These are phyloP conservation scores for Saccharomyces paradoxus DNA, from an alignment of 805 yeast genomes.

Conservation along the genomic window DNA sequence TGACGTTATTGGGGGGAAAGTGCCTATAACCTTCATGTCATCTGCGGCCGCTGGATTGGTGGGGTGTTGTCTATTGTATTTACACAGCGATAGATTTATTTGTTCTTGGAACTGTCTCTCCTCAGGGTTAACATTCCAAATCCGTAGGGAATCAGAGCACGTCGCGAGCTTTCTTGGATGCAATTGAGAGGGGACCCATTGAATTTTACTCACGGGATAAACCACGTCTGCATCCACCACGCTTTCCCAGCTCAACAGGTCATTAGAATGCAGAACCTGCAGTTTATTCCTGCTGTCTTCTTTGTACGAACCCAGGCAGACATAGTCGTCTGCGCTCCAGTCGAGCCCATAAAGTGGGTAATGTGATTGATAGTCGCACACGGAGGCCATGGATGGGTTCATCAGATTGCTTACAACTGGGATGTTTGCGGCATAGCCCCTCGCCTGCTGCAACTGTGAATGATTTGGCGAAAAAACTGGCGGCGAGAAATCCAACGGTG, in stretches of 20 bases:
- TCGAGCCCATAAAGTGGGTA: slow-evolving; percentile 28
- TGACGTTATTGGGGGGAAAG: slow-evolving; percentile 80
- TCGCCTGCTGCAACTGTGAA: slow-evolving; percentile 13
- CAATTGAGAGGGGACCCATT: slow-evolving; percentile 27
- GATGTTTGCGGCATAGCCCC: slow-evolving; percentile 7
- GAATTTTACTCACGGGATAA: slow-evolving; percentile 28
- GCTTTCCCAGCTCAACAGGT: slow-evolving; percentile 73
- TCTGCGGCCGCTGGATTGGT: slow-evolving; percentile 1
- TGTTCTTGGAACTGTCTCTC: slow-evolving; percentile 31
- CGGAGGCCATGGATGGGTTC: slow-evolving; percentile 2
- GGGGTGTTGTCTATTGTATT: slow-evolving; percentile 35
- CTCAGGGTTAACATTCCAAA: slow-evolving; percentile 26
- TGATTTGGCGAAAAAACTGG: slow-evolving; percentile 9
- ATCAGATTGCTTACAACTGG: background rate
- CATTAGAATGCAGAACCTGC: slow-evolving; percentile 39
- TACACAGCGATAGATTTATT: slow-evolving; percentile 35
- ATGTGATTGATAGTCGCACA: slow-evolving; percentile 24
- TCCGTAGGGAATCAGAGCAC: slow-evolving; percentile 29
- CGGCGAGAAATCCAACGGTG: slow-evolving; percentile 22
- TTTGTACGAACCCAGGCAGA: slow-evolving; percentile 45
- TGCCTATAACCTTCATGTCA: slow-evolving; percentile 15
- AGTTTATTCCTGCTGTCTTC: slow-evolving; percentile 70
- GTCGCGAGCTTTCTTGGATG: slow-evolving; percentile 30
- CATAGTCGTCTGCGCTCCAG: slow-evolving; percentile 29
- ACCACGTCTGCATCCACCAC: slow-evolving; percentile 24